phyloP scores from a whole-genome alignment of 1,284 basidiomycete species.

The Cutaneotrichosporon sp. region DNA sequence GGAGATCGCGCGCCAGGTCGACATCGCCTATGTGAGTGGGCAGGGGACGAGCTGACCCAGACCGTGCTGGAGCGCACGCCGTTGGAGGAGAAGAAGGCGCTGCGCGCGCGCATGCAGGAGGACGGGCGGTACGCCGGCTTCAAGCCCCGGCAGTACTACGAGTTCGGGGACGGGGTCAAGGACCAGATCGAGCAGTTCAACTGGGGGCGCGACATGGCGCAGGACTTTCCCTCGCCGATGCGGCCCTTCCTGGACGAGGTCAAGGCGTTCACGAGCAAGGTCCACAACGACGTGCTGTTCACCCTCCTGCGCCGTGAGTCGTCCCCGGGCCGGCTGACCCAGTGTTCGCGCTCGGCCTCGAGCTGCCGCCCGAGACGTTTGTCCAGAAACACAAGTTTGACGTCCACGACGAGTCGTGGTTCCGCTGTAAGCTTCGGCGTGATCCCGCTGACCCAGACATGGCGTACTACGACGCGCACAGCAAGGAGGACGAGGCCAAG shows the following conservation, averaged over 20 bases:
- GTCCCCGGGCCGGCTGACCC: neutral
- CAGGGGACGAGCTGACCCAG: constrained; percentile 20
- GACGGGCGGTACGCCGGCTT: constrained; percentile 26
- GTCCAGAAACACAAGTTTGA: constrained; percentile 30
- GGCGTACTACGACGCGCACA: constrained; percentile 33
- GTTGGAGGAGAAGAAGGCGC: constrained; percentile 24
- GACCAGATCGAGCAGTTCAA: constrained; percentile 38
- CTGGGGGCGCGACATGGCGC: constrained; percentile 30
- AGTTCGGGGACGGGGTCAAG: constrained; percentile 34
- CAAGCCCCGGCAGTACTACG: constrained; percentile 32
- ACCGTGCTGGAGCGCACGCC: constrained; percentile 28
- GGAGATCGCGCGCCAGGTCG: constrained; percentile 28
- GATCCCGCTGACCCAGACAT: constrained; percentile 16
- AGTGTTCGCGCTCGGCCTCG: constrained; percentile 30
- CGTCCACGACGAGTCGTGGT: constrained; percentile 30
- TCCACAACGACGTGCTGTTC: constrained; percentile 27
- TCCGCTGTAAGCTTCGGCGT: constrained; percentile 18
- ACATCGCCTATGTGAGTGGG: constrained; percentile 33
- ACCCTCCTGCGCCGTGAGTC: constrained; percentile 28
- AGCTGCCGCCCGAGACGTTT: constrained; percentile 29
- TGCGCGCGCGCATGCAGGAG: constrained; percentile 24
- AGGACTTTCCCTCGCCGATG: constrained; percentile 26
- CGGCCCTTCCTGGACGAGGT: constrained; percentile 25
- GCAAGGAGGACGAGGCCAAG: constrained; percentile 28
- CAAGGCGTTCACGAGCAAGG: constrained; percentile 23